Base-by-base conservation (phyloP, 2,329 filamentous ascomycete genomes). In the Clonostachys rhizophaga region DNA sequence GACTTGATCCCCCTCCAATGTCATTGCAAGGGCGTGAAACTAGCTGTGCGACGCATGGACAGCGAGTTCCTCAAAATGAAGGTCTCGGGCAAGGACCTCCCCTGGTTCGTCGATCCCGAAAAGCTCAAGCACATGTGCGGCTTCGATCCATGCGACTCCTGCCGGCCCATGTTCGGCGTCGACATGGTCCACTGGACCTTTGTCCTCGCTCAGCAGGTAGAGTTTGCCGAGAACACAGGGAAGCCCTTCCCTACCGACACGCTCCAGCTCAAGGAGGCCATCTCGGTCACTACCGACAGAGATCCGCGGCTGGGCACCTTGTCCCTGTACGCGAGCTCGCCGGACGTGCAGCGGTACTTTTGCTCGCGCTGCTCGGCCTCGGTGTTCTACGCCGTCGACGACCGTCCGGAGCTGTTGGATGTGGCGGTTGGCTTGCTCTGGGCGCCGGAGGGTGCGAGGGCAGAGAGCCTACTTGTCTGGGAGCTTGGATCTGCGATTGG, bases 31-130 rank as follows among this genome's bases (percentile, higher is more conserved):
- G 42, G 42, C 42, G 42, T 43, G 11, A 43, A 33, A 11, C 42
- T 43, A 13, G 2, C 3, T 2, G 16, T 33, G 5, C 17, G 34
- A 12, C 64, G 64, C 12, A 57, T 55, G 5, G 62, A 60, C 24
- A 10, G 24, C 24, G 24, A 30, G 4, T 30, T 30, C 9, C 4
- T 5, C 2, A 30, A 30, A 10, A 1, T 52, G 52, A 7, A 52
- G 58, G 14, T 58, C 63, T 20, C 20, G 3, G 40, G 40, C n/a
- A 17, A 20, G 7, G 16, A 42, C 1, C 40, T 42, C 40, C 13
- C 40, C 13, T 68, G 58, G 49, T 73, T 69, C 44, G 58, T 78
- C 13, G 68, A 76, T 37, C 20, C 40, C 13, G 17, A n/a, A n/a
- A 18, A n/a, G 1, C 18, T 18, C 18, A 43, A 43, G 24, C 34